Evolutionary conservation across 2,329 filamentous ascomycete species (phyloP), one percentile per base, ranked within the genome.

Genomic region (Colletotrichum paranaense): DNA sequence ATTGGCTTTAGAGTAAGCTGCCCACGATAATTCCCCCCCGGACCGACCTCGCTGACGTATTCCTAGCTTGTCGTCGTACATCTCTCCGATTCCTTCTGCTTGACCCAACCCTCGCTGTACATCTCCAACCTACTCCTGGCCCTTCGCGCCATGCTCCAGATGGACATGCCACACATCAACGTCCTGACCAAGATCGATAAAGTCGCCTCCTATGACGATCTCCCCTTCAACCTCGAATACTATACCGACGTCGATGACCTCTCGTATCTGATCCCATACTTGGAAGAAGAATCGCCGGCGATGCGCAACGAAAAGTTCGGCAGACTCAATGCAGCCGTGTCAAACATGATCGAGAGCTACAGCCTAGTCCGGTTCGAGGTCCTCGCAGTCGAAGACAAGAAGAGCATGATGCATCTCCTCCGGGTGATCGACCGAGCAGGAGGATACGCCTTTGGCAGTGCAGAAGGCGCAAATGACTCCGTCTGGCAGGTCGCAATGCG

Each of bases 171-270:
- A 1, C 95, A 98, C 80, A 88, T 99, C 77, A 99, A 99, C 80
- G 94, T 99, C 75, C 89, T 99, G 30, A 98, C 95, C 71, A 99
- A 99, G 85, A 97, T 99, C 84, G 97, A 99, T 84, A 98, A 98
- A 80, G 88, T 99, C 67, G 87, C 92, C 46, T 91, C 93, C 65
- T 98, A 98, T 80, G 92, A 94, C 59, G 91, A 94, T 30, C 88
- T 99, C 0, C 95, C 95, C 0, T 98, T 99, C 87, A 98, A 98
- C 78, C 91, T 99, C 73, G 95, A 98, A 76, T 99, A 93, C 83
- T 99, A 98, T 82, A 98, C 97, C 74, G 96, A 99, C 82, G 96
- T 98, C 8, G 95, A 99, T 82, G 95, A 98, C 79, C 89, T 99
- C 4, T 90, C 91, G 26, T 95, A 98, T 77, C 88, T 99, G 14